Evolutionary conservation across 2,329 filamentous ascomycete genomes (phyloP), one percentile per base, ranked within the genome.

Genomic region (Monosporascus sp.): DNA sequence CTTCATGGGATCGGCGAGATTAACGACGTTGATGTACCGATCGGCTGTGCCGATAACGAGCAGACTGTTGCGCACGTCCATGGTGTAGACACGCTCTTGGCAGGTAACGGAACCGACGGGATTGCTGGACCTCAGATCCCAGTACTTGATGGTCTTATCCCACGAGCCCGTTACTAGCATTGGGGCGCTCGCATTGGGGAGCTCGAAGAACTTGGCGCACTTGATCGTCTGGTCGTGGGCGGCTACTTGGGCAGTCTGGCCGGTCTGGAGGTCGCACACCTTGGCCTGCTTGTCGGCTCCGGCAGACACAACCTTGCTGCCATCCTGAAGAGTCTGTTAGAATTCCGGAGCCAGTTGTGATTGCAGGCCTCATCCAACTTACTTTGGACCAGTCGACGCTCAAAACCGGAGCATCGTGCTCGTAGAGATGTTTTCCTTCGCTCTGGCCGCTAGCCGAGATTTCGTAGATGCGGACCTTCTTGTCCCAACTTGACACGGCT

Each of bases 381-480:
- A 96, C 92, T 77, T 87, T 90, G 70, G 90, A 91, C 82, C 93
- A 97, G 66, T 91, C 88, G 58, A 87, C 86, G 67, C 84, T 88
- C 56, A 99, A 75, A 3, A 96, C 92, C 3, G 92, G 90, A 45
- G 81, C 89, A 60, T 90, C 87, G 72, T 95, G 90, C 61, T 95
- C 88, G 67, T 94, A 95, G 54, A 87, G 76, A 57, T 90, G 90
- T 66, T 92, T 93, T 48, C 90, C 91, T 68, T 90, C 84, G 65
- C 88, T 93, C 67, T 88, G 82, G 44, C 91, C 90, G 60, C 84
- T 84, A 52, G 73, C 74, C 59, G 86, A 84, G 68, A 97, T 90
- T 71, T 97, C 90, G 74, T 97, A 99, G 68, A 99, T 93, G 66
- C 92, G 88, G 58, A 97, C 90, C 71, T 96, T 96, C 77, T 95